Base-by-base conservation (phyloP, 768 basidiomycete genomes). In the Epithele typhae region DNA sequence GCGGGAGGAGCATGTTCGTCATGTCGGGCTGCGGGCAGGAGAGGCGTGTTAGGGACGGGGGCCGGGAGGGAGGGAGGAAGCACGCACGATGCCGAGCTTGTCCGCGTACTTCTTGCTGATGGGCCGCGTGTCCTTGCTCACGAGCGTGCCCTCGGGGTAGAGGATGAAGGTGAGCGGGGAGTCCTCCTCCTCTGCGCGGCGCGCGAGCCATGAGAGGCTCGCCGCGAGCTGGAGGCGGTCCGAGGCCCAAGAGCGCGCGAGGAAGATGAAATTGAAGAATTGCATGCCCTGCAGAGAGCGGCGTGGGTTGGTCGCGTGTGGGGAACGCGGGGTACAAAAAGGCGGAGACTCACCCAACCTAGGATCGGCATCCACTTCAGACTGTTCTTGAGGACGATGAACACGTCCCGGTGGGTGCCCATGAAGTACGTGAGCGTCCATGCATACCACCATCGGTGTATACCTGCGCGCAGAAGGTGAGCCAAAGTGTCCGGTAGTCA, bases 141-240 rank as follows among this genome's bases (percentile, higher is more conserved):
- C 86, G 22, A 98, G 82, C 4, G 95, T 97, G 24, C 96, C 96
- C 64, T 99, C 96, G 0, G 96, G 96, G 63, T 94, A 98, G 37
- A 97, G 74, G 45, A 97, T 72, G 56, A 95, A 80, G 51, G 84
- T 82, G 35, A 96, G 71, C 0, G 91, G 86, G 21, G 74, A 79
- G 52, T 85, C 76, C 59, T 80, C 73, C 41, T 75, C 65, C 58
- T 86, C 78, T n/a, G 86, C 83, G 25, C 75, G 75, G 42, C 72
- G 74, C 1, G 84, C 92, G 12, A 95, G 70, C 35, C 77, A 71
- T 0, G 82, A 78, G 18, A 96, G 75, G 47, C 80, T 75, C 18
- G 71, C 66, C 22, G 82, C 76, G 5, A 96, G 73, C 51, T 82
- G 77, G 9, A 75, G 59, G 49, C 81, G 75, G 63, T 97, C 94